Conservation (phyloP, 1,139 yeast genomes). For the Debaryomyces singareniensis region DNA sequence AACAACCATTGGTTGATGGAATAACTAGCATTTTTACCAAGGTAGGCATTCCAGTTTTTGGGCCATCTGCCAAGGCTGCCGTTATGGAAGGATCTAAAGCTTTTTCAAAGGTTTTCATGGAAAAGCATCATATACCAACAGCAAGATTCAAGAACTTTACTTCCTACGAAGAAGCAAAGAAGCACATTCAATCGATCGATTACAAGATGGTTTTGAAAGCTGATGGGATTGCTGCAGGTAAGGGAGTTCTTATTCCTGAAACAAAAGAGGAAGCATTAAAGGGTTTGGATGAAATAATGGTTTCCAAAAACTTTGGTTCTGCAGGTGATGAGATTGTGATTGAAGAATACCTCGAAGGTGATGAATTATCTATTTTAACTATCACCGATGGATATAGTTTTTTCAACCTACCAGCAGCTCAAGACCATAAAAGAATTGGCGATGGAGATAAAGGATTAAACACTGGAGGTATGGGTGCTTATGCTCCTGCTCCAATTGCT, state of each 20-base stretch:
- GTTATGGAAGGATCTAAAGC: conserved; percentile 96
- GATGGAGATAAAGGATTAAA: conserved; percentile 91
- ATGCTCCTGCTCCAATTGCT: conserved; percentile 95
- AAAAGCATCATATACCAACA: conserved; percentile 85
- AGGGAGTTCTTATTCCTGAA: conserved; percentile 92
- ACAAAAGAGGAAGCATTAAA: conserved; percentile 76
- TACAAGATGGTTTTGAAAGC: conserved; percentile 92
- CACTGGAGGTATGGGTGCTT: conserved; percentile 99
- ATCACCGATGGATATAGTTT: conserved; percentile 91
- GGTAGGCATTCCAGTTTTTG: conserved; percentile 93
- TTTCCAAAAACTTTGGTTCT: conserved; percentile 77
- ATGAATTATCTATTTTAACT: conserved; percentile 89
- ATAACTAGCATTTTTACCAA: conserved; percentile 60
- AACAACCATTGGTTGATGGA: conserved; percentile 96
- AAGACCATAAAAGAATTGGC: conserved; percentile 94
- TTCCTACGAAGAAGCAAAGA: conserved; percentile 64
- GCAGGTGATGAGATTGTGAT: conserved; percentile 97
- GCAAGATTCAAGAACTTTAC: conserved; percentile 84
- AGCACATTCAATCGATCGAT: conserved; percentile 58
- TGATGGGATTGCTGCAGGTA: conserved; percentile 97
- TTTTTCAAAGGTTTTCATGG: conserved; percentile 91
- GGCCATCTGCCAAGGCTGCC: conserved; percentile 89
- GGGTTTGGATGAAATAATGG: conserved; percentile 87
- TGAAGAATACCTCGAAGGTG: conserved; percentile 95
- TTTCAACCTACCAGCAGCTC: conserved; percentile 92